Conservation (phyloP, 768 basidiomycete genomes). For the Cystobasidium tubakii region DNA sequence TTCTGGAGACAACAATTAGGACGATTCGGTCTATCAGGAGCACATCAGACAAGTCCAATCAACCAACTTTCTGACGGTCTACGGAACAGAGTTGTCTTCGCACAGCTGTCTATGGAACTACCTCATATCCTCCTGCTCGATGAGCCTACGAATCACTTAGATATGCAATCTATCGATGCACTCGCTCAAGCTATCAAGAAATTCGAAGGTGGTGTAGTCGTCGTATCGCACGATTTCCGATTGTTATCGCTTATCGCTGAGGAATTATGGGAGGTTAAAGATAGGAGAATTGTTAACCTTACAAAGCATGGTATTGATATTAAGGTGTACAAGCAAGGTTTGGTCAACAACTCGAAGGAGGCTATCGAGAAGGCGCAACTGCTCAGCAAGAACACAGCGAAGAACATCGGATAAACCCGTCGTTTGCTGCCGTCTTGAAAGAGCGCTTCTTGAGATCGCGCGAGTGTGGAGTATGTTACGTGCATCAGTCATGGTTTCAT, state of each 20-base stretch:
- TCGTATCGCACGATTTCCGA: slow-evolving; percentile 99
- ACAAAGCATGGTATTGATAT: slow-evolving; percentile 86
- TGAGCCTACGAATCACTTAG: slow-evolving; percentile 91
- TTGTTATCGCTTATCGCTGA: slow-evolving; percentile 96
- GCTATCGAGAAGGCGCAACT: slow-evolving; percentile 40
- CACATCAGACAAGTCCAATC: slow-evolving; percentile 91
- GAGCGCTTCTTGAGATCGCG: too few species aligned
- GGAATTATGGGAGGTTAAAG: slow-evolving; percentile 97
- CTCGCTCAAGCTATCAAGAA: slow-evolving; percentile 91
- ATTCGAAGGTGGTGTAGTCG: slow-evolving; percentile 95
- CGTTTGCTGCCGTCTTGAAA: too few species aligned
- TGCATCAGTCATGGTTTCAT: too few species aligned
- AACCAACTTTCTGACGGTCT: slow-evolving; percentile 90
- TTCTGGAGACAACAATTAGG: slow-evolving; percentile 93
- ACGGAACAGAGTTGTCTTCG: slow-evolving; percentile 86
- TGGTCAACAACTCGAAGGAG: slow-evolving; percentile 24
- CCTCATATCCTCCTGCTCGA: slow-evolving; percentile 89
- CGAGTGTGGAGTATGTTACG: too few species aligned
- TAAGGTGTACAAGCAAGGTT: slow-evolving; percentile 75
- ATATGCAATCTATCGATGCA: slow-evolving; percentile 92
- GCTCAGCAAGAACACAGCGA: slow-evolving; percentile 9
- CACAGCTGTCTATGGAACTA: slow-evolving; percentile 93
- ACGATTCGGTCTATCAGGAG: slow-evolving; percentile 86
- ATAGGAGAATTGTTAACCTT: slow-evolving; percentile 85
- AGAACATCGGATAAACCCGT: neutral